Base-by-base conservation (phyloP, 345 rosid species). In the Gossypium stocksii region DNA sequence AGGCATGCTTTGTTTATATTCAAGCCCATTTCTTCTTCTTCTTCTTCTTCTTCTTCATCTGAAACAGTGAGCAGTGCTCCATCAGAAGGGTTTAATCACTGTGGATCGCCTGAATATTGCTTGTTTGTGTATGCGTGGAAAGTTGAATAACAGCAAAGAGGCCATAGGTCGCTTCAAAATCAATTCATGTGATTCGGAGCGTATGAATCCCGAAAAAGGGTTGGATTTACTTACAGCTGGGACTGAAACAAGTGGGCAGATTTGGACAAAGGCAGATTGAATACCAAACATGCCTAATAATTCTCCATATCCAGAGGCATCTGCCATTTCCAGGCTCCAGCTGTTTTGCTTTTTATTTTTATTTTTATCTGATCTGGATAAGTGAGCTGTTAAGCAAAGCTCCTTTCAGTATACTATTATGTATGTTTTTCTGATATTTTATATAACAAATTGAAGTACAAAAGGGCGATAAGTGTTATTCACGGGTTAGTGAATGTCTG, bases 1-100 rank as follows among this genome's bases (percentile, higher is more conserved):
- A 84, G 92, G 81, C 89, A 88, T 77, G 94, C 88, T 43, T 63
- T 88, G 76, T 90, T 90, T 66, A 88, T 87, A 63, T 85, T 90
- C 73, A 90, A 88, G 78, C 92, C 92, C 53, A 63, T 75, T 27
- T 9, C 77, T 23, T 66, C 9, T 11, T 27, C 87, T 27, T 9
- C 77, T 23, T 66, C 9, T 11, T 27, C 87, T n/a, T 11, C 34
- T 2, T 58, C 62, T 5, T 58, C 62, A 4, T 58, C 62, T 22
- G 23, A 58, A 20, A 58, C 34, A 58, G 62, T 78, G 60, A 80
- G 85, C 72, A 81, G 79, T 1, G 79, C 83, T 20, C 81, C 88
- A 53, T 53, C 75, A 8, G 90, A 85, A 41, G 84, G 78, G 65
- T 9, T 83, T 57, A 72, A 59, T 62, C 77, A 74, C 23, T 66